Conservation (phyloP, 305 asterid genomes). For the Galium porrigens region DNA sequence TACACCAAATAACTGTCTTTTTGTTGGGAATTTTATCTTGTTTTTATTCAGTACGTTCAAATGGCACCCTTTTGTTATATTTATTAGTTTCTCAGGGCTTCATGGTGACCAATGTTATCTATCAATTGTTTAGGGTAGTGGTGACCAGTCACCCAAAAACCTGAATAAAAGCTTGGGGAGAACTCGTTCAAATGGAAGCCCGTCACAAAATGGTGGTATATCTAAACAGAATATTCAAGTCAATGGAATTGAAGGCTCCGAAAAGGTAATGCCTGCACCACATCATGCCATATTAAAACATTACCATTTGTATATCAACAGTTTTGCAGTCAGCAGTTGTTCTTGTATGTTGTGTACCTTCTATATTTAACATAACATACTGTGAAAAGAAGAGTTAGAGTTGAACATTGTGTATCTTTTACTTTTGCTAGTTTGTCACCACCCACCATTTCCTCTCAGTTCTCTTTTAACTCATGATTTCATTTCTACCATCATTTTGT, state of each 20-base stretch:
- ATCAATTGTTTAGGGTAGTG: conserved; percentile 48
- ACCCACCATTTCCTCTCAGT: not conserved
- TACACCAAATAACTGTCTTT: not conserved
- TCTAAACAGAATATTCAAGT: conserved; percentile 44
- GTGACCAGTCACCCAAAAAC: conserved; percentile 55
- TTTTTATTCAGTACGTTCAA: not conserved
- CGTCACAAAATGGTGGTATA: conserved; percentile 34
- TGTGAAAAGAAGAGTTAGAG: not conserved
- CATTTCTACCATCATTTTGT: not conserved
- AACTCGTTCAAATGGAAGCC: conserved; percentile 43
- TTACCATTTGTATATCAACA: conserved; percentile 10
- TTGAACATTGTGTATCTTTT: conserved; percentile 1
- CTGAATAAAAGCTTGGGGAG: conserved; percentile 40
- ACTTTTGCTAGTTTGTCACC: not conserved
- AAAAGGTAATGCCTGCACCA: conserved; percentile 37
- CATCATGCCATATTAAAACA: not conserved
- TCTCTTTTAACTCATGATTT: not conserved
- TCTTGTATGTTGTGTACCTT: not conserved
- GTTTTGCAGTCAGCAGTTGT: not conserved
- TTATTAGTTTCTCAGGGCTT: not conserved
- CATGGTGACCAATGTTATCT: conserved; percentile 20
- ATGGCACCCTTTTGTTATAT: not conserved
- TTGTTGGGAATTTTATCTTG: not conserved
- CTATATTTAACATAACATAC: too few relatives aligned
- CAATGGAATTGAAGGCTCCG: conserved; percentile 44